These are phyloP conservation scores for Rhizopogon vulgaris DNA, from an alignment of 768 basidiomycete genomes.

Conservation along the genomic window DNA sequence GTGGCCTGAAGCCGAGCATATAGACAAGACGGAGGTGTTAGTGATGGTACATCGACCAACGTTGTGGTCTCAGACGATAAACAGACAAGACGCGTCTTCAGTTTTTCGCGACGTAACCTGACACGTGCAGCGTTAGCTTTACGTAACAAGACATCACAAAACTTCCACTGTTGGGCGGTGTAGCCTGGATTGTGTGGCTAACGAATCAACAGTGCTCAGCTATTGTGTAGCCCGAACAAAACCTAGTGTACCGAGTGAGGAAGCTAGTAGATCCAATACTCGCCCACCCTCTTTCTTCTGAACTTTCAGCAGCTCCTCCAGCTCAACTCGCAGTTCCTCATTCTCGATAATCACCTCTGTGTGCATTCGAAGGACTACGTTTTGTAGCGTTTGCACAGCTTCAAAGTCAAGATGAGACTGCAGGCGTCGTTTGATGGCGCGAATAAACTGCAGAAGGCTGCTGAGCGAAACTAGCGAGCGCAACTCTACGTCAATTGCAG, in stretches of 20 bases:
- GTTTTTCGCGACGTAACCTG: slow-evolving; percentile 18
- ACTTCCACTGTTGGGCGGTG: too few relatives aligned
- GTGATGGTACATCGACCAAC: neutral
- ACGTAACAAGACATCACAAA: too few relatives aligned
- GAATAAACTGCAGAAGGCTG: slow-evolving; percentile 62
- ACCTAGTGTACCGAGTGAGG: slow-evolving; percentile 67
- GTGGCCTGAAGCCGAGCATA: slow-evolving; percentile 44
- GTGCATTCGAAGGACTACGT: slow-evolving; percentile 80
- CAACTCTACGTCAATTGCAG: slow-evolving; percentile 86
- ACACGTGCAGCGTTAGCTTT: neutral
- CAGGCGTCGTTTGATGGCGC: slow-evolving; percentile 68
- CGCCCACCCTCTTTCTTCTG: slow-evolving; percentile 77
- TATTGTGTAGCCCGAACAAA: slow-evolving; percentile 60
- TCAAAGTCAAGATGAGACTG: slow-evolving; percentile 87
- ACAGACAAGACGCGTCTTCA: slow-evolving; percentile 9
- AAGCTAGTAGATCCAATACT: slow-evolving; percentile 67
- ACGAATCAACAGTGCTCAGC: slow-evolving; percentile 26
- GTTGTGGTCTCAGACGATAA: neutral
- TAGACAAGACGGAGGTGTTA: slow-evolving; percentile 1
- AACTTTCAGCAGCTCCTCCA: slow-evolving; percentile 55
- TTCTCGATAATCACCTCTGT: slow-evolving; percentile 75
- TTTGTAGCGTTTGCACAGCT: slow-evolving; percentile 84
- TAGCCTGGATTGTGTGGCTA: neutral
- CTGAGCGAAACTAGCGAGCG: slow-evolving; percentile 67
- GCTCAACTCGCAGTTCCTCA: slow-evolving; percentile 48